Conservation (phyloP, 2,329 filamentous ascomycete genomes). For the Penicillium sp. region DNA sequence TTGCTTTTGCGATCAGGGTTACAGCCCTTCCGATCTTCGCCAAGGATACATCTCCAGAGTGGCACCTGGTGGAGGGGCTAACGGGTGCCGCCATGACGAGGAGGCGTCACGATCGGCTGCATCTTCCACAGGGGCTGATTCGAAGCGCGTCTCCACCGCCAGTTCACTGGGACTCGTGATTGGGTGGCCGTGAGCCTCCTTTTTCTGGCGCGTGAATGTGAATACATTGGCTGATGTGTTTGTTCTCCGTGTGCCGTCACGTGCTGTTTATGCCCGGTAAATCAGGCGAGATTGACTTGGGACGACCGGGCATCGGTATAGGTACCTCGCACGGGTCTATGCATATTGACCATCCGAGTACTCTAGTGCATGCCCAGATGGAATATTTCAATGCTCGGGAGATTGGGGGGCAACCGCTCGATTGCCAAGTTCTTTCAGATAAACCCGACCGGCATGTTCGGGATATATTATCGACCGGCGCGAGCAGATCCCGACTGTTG, state of each 20-base stretch:
- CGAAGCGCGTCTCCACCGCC: background rate
- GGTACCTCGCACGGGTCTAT: too few relatives aligned
- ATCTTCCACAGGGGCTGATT: slow-evolving; percentile 15
- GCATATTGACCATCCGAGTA: too few relatives aligned
- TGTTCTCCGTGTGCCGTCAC: too few relatives aligned
- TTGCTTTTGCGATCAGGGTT: background rate
- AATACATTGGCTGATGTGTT: too few relatives aligned
- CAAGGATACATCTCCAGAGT: slow-evolving; percentile 4
- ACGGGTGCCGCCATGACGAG: slow-evolving; percentile 19
- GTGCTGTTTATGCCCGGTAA: background rate
- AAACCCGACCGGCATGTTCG: background rate
- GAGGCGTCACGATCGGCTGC: slow-evolving; percentile 16
- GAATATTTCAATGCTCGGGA: too few relatives aligned
- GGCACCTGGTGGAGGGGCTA: slow-evolving; percentile 5
- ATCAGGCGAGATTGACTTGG: background rate
- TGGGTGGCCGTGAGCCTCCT: background rate
- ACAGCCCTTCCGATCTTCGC: background rate
- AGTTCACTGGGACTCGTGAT: background rate
- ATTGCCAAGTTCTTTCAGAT: background rate
- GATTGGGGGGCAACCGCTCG: too few relatives aligned
- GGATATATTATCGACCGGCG: background rate
- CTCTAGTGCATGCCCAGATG: too few relatives aligned
- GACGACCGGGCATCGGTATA: too few relatives aligned
- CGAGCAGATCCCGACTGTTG: background rate
- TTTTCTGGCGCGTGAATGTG: background rate